Evolutionary conservation across 2,329 filamentous ascomycete genomes (phyloP).

Genomic region (Rhytidhysteron rufulum): DNA sequence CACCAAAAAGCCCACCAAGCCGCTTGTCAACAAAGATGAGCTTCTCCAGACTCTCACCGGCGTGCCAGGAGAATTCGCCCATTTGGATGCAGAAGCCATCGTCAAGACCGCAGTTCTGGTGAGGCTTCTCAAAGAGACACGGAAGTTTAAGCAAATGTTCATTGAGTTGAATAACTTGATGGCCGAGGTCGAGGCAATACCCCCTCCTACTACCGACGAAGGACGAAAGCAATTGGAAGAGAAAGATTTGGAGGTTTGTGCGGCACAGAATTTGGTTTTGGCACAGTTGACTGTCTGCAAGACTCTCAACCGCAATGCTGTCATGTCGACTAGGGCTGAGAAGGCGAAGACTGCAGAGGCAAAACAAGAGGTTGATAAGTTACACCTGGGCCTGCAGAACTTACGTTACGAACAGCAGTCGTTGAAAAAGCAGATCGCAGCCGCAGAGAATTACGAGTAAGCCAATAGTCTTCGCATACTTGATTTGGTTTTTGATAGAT

Average conservation of each 20-base stretch:
- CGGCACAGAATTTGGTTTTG: background rate
- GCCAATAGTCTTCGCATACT: conserved; percentile 51
- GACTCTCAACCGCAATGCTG: conserved; percentile 76
- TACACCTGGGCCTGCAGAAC: conserved; percentile 92
- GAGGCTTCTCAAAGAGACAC: background rate
- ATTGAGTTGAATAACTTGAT: background rate
- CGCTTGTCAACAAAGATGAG: too few species aligned
- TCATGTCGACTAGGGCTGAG: conserved; percentile 76
- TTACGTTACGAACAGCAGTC: conserved; percentile 94
- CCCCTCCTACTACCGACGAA: background rate
- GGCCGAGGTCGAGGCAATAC: background rate
- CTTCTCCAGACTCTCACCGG: background rate
- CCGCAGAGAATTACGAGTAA: conserved; percentile 88
- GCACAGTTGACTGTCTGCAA: conserved; percentile 41
- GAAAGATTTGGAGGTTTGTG: background rate
- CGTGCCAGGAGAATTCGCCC: background rate
- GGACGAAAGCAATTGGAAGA: background rate
- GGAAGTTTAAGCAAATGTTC: background rate
- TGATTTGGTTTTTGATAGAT: background rate
- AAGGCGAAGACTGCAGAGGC: conserved; percentile 84
- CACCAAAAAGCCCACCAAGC: too few species aligned
- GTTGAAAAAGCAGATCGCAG: conserved; percentile 81
- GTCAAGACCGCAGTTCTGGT: background rate
- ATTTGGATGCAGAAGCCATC: background rate
- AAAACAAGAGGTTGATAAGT: conserved; percentile 82